These are phyloP conservation scores for Fusarium temperatum DNA, from an alignment of 2,329 filamentous ascomycete genomes.

Conservation along the genomic window DNA sequence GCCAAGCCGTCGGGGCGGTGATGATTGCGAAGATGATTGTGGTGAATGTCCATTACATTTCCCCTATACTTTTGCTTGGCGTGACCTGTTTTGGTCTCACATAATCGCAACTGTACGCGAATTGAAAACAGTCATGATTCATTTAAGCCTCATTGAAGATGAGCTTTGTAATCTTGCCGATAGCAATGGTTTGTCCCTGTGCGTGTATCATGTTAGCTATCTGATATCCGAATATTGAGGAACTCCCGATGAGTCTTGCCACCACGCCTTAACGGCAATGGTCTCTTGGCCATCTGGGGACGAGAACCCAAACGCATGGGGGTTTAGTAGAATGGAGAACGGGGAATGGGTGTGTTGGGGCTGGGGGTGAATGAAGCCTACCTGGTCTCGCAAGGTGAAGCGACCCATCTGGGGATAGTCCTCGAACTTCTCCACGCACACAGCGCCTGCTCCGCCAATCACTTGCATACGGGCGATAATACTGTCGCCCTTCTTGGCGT, in stretches of 20 bases:
- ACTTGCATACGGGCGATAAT: slow-evolving; percentile 94
- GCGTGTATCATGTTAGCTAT: slow-evolving; percentile 42
- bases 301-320: slow-evolving; percentile 14
- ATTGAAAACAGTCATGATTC: slow-evolving; percentile 31
- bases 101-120: background rate
- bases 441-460: slow-evolving; percentile 82
- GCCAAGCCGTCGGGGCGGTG: slow-evolving; percentile 17
- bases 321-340: slow-evolving; percentile 7
- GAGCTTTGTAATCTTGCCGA: slow-evolving; percentile 98
- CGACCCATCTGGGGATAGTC: slow-evolving; percentile 95
- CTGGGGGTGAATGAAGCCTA: slow-evolving; percentile 52
- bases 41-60: slow-evolving; percentile 22
- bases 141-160: slow-evolving; percentile 53
- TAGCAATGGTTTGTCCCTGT: slow-evolving; percentile 98
- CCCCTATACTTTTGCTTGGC: slow-evolving; percentile 14
- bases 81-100: slow-evolving; percentile 8
- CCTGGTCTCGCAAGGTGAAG: slow-evolving; percentile 89
- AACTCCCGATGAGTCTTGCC: slow-evolving; percentile 6
- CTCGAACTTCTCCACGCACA: slow-evolving; percentile 94
- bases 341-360: background rate
- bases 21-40: slow-evolving; percentile 25
- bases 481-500: slow-evolving; percentile 81
- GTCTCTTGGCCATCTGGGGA: slow-evolving; percentile 5
- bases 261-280: slow-evolving; percentile 12
- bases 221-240: slow-evolving; percentile 17